Percentiles rank a stretch among this genome's conserved stretches.
These are phyloP conservation scores for Astrothelium macrocarpum DNA, from an alignment of 495 filamentous ascomycete genomes.

Conservation along the genomic window DNA sequence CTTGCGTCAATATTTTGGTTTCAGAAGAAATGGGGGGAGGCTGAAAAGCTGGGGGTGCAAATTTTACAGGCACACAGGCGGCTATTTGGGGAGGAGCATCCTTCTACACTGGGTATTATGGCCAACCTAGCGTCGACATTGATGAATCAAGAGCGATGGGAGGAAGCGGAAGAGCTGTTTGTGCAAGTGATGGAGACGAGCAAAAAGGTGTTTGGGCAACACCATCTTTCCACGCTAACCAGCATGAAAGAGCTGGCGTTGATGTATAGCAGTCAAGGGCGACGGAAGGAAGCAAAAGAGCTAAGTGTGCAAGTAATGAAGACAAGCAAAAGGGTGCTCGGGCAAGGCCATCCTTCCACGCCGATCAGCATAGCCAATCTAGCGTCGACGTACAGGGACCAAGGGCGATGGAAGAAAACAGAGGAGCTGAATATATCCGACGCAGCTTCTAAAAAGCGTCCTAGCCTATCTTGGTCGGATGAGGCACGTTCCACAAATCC, in stretches of 20 bases:
- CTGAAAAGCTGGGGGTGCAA: conserved; percentile 22
- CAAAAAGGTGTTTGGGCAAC: conserved; percentile 26
- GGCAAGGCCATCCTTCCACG: conserved; percentile 6
- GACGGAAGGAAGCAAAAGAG: conserved; percentile 1
- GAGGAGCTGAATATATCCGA: not conserved
- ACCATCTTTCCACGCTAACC: conserved; percentile 26
- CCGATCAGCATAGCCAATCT: conserved; percentile 1
- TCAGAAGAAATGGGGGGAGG: conserved; percentile 9
- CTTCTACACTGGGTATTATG: conserved; percentile 23
- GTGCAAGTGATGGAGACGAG: conserved; percentile 16
- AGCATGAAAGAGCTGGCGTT: conserved; percentile 20
- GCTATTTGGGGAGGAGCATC: conserved; percentile 28
- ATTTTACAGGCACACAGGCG: conserved; percentile 19
- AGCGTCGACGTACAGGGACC: not conserved
- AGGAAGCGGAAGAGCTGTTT: not conserved
- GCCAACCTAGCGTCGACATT: conserved; percentile 18
- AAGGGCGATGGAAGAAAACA: conserved; percentile 3
- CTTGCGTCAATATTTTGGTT: not conserved
- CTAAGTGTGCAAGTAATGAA: conserved; percentile 8
- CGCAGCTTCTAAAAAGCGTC: not conserved
- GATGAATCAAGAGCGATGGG: conserved; percentile 2
- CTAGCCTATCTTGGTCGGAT: not conserved
- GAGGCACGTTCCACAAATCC: not conserved
- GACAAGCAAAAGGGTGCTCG: conserved; percentile 9
- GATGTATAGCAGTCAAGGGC: not conserved